These are phyloP conservation scores for Lepidium campestre DNA, from an alignment of 441 rosid genomes.

Conservation along the genomic window DNA sequence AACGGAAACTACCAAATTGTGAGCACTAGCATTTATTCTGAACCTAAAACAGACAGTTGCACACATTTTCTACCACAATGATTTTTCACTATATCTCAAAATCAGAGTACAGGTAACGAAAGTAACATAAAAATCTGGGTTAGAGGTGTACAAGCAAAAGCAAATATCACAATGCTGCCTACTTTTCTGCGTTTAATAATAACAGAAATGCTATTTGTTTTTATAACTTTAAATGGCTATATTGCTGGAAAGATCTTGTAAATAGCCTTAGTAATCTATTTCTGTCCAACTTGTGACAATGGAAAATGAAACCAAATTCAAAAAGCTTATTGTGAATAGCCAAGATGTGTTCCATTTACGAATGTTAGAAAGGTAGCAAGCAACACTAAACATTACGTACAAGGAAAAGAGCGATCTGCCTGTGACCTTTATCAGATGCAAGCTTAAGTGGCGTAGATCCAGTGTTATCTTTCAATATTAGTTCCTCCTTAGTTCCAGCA, in stretches of 20 bases:
- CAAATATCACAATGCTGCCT: neutral
- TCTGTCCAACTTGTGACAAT: neutral
- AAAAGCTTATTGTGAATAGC: neutral
- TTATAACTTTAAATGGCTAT: neutral
- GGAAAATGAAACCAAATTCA: neutral
- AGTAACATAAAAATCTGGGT: neutral
- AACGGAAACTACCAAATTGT: neutral
- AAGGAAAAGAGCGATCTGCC: conserved; percentile 73
- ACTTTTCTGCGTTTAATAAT: neutral
- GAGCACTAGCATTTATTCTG: neutral
- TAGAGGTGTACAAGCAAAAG: neutral
- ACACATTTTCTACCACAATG: neutral
- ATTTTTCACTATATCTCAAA: neutral
- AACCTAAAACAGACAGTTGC: conserved; percentile 1
- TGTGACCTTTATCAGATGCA: conserved; percentile 95
- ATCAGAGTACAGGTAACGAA: neutral
- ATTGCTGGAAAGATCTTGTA: neutral
- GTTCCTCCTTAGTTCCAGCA: conserved; percentile 79
- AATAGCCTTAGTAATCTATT: neutral
- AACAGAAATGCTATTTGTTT: neutral
- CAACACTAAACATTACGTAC: conserved; percentile 56
- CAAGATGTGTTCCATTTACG: neutral
- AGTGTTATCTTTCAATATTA: conserved; percentile 61
- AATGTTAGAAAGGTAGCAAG: conserved; percentile 6
- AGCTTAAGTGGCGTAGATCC: conserved; percentile 83